phyloP scores from a whole-genome alignment of 345 rosid genomes.

The Psidium guajava region DNA sequence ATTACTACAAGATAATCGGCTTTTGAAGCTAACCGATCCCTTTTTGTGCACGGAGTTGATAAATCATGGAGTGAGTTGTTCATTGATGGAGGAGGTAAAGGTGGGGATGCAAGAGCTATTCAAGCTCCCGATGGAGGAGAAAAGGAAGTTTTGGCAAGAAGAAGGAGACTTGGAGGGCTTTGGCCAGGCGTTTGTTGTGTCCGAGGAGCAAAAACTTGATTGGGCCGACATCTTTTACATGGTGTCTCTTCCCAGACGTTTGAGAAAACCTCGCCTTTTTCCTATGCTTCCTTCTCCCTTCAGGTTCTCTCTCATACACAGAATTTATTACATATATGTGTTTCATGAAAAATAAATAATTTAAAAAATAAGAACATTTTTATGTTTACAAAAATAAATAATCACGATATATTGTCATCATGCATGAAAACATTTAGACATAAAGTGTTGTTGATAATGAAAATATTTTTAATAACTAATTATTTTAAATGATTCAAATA shows the following conservation, averaged over 20 bases:
- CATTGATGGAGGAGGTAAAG: background rate
- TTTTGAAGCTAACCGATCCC: background rate
- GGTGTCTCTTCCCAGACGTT: background rate
- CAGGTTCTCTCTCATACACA: background rate
- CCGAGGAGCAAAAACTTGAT: background rate
- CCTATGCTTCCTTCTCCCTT: background rate
- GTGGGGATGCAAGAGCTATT: background rate
- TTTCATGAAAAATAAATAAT: no score
- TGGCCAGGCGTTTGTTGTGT: background rate
- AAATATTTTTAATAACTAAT: no score
- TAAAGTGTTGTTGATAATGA: no score
- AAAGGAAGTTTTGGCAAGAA: background rate
- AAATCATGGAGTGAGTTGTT: background rate
- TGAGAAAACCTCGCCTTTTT: background rate
- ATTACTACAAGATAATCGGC: background rate
- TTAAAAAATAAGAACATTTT: no score
- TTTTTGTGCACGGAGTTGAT: background rate
- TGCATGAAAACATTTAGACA: no score
- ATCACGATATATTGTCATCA: no score
- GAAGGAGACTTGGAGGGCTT: background rate
- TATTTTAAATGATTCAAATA: no score
- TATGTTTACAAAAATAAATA: no score
- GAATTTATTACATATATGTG: no score
- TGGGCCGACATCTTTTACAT: background rate
- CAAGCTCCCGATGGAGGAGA: background rate